A percentile compares a stretch with the other conserved stretches of the same genome.
Conservation (phyloP, 2,329 filamentous ascomycete genomes). For the Aspergillus clavatus region DNA sequence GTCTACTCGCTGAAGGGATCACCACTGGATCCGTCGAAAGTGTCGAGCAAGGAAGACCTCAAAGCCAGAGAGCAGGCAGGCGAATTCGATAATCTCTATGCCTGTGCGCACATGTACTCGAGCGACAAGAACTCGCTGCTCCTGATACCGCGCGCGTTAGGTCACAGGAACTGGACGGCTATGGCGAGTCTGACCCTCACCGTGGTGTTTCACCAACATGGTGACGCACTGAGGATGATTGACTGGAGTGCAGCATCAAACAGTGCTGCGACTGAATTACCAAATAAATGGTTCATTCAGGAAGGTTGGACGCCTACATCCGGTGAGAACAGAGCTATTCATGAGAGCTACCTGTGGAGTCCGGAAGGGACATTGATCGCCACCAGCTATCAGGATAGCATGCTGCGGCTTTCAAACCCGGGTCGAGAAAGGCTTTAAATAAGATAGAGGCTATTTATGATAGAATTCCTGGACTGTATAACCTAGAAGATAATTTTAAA, state of each 20-base stretch:
- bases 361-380: constrained; percentile 42
- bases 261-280: constrained; percentile 15
- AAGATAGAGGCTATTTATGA: no score
- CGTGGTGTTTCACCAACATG: constrained; percentile 45
- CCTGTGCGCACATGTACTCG: constrained; percentile 55
- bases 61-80: constrained; percentile 24
- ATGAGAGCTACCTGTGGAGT: constrained; percentile 46
- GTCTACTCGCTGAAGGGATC: constrained; percentile 45
- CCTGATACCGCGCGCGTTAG: constrained; percentile 48
- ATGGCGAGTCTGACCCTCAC: constrained; percentile 48
- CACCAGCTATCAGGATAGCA: constrained; percentile 48
- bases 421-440: constrained; percentile 2
- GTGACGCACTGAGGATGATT: constrained; percentile 39
- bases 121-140: constrained; percentile 53
- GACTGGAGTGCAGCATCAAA: constrained; percentile 25
- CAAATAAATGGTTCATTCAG: constrained; percentile 46
- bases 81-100: constrained; percentile 50
- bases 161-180: constrained; percentile 35
- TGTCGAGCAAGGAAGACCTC: constrained; percentile 14
- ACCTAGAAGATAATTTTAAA: no score
- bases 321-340: constrained; percentile 42
- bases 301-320: constrained; percentile 46
- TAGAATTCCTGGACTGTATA: no score
- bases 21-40: constrained; percentile 23
- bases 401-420: constrained; percentile 34